These are phyloP conservation scores for Leucosporidium creatinivorum DNA, from an alignment of 768 basidiomycete genomes.

Conservation along the genomic window DNA sequence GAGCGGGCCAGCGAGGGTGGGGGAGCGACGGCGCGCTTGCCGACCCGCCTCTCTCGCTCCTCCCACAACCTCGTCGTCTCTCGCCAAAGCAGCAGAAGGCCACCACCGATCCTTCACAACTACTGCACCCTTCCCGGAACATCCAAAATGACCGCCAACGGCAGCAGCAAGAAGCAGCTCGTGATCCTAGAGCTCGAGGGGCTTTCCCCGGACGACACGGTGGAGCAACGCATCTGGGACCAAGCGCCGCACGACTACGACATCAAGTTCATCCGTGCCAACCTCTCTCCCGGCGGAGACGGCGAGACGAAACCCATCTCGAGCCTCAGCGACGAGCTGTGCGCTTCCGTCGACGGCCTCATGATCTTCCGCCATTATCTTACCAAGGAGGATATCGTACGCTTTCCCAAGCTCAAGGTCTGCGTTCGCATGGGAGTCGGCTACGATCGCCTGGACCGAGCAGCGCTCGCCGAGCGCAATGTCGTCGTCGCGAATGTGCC, in stretches of 20 bases:
- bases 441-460: conserved; percentile 32
- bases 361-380: conserved; percentile 1
- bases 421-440: conserved; percentile 31
- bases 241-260: neutral
- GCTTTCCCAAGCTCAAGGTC: conserved; percentile 3
- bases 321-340: neutral
- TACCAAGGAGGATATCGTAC: neutral
- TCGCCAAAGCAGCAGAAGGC: too few species aligned
- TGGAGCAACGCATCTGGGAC: neutral
- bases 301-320: neutral
- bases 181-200: conserved; percentile 1
- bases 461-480: conserved; percentile 9
- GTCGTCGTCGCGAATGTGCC: conserved; percentile 26
- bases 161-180: neutral
- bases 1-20: neutral
- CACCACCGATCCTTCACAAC: neutral
- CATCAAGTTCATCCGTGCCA: neutral
- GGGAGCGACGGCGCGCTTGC: too few species aligned
- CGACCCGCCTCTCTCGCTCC: too few species aligned
- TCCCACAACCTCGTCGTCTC: too few species aligned
- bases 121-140: neutral
- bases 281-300: neutral
- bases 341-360: neutral
- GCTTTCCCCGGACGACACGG: neutral
- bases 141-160: too few species aligned